A percentile compares a stretch with the other conserved stretches of the same genome.
These are phyloP conservation scores for Melanomma pulvis-pyrius DNA, from an alignment of 495 filamentous ascomycete species.

Conservation along the genomic window DNA sequence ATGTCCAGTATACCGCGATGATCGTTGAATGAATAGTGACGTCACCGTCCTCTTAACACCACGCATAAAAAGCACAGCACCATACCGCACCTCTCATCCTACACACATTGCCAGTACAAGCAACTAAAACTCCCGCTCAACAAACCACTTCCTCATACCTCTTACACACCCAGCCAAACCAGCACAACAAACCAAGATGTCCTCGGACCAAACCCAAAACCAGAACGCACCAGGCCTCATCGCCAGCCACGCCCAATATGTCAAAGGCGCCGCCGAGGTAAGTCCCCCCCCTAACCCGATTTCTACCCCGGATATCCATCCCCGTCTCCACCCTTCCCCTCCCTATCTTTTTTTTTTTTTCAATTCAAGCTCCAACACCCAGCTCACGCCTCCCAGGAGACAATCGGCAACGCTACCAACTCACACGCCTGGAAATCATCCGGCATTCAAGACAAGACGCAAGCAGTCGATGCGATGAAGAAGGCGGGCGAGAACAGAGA, in stretches of 20 bases:
- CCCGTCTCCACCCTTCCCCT: not conserved
- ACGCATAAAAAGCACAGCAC: not conserved
- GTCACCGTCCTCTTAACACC: not conserved
- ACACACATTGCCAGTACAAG: too few species aligned
- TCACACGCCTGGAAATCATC: constrained; percentile 43
- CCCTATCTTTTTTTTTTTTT: not conserved
- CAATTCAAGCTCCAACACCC: not conserved
- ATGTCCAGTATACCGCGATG: too few species aligned
- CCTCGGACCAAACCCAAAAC: constrained; percentile 4
- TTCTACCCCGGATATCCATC: too few species aligned
- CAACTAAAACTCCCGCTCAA: not conserved
- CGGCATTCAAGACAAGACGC: constrained; percentile 41
- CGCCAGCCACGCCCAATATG: constrained; percentile 45
- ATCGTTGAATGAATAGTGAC: not conserved
- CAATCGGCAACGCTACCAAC: constrained; percentile 43
- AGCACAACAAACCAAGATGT: not conserved
- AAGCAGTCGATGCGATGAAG: constrained; percentile 46
- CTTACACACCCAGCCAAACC: not conserved
- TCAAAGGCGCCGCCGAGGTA: constrained; percentile 46
- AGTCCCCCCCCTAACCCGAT: constrained; percentile 12
- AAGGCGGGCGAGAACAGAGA: constrained; percentile 43
- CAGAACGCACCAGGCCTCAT: constrained; percentile 43
- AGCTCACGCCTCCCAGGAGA: constrained; percentile 35
- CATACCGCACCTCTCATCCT: too few species aligned
- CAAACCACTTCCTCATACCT: not conserved